Evolutionary conservation across 768 basidiomycete genomes (phyloP), one percentile per base, ranked within the genome.

Genomic region (Macrocybe gigantea): DNA sequence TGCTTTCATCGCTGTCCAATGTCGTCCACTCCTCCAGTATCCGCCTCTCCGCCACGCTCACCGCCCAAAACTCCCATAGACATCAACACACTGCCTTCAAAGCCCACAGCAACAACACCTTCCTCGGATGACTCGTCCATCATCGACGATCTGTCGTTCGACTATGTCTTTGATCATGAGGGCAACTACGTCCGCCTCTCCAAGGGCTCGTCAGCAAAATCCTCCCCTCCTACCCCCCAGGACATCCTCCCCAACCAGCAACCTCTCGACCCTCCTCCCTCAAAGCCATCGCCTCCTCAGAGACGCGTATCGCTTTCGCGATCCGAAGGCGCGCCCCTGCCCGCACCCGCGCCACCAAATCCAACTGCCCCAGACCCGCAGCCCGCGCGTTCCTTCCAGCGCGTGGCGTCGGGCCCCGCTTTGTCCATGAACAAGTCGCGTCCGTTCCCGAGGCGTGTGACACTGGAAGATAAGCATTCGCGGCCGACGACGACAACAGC

Each of bases 91-190:
- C 4, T 22, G 22, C 22, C 22, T 22, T 22, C 22, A 22, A 62
- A 46, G 54, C 65, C 41, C 52, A 67, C 50, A 50, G 49, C 56
- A 2, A 60, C 61, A n/a, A 60, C 66, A 2, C 65, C 72, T 2
- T 60, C 64, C 46, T 82, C 80, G 15, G 80, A 82, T 58, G 80
- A 80, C 52, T 79, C 79, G 1, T 78, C 77, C 9, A 66, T 78
- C 47, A 78, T 80, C 51, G 74, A 78, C 44, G 82, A 83, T 56
- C 74, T 84, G 44, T 83, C 80, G 6, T 84, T 86, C 61, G 79
- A 81, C 55, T 86, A 82, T 50, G 70, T 77, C 53, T 69, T 67
- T 38, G 78, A 80, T 65, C 66, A 70, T 8, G 66, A 77, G 6
- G 82, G 82, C 6, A 74, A 82, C 49, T 68, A 71, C 47, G 66